Percentiles rank a stretch among this genome's conserved stretches.
Evolutionary conservation across 768 basidiomycete genomes (phyloP).

Genomic region (Inosperma sp.): DNA sequence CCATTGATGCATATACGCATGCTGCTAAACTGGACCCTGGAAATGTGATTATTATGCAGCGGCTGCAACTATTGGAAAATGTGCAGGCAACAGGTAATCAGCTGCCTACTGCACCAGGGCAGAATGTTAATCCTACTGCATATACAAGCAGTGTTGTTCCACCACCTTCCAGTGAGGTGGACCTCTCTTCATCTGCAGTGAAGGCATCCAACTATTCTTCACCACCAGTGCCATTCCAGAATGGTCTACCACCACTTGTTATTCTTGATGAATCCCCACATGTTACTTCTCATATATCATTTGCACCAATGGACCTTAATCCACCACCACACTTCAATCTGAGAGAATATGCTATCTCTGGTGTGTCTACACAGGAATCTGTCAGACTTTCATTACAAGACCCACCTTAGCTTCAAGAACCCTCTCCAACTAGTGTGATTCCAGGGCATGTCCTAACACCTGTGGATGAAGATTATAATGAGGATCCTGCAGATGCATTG

Average conservation of each 20-base stretch:
- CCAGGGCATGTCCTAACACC: slow-evolving; percentile 59
- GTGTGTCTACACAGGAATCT: slow-evolving; percentile 43
- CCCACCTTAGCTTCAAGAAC: slow-evolving; percentile 53
- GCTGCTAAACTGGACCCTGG: slow-evolving; percentile 90
- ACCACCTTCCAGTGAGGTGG: slow-evolving; percentile 53
- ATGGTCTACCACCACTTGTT: slow-evolving; percentile 79
- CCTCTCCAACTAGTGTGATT: slow-evolving; percentile 59
- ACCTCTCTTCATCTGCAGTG: slow-evolving; percentile 56
- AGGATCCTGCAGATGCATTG: slow-evolving; percentile 56
- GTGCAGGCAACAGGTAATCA: slow-evolving; percentile 73
- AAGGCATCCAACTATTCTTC: slow-evolving; percentile 42
- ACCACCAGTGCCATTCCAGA: slow-evolving; percentile 65
- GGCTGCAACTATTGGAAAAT: slow-evolving; percentile 71
- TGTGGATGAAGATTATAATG: slow-evolving; percentile 93
- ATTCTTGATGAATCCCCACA: slow-evolving; percentile 74
- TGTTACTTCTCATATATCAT: slow-evolving; percentile 56
- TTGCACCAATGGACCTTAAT: slow-evolving; percentile 79
- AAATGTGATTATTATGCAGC: slow-evolving; percentile 77
- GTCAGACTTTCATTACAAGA: slow-evolving; percentile 56
- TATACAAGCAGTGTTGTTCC: slow-evolving; percentile 78
- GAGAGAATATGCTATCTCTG: slow-evolving; percentile 53
- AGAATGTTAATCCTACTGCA: slow-evolving; percentile 94
- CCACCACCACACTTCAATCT: slow-evolving; percentile 44
- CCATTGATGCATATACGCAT: slow-evolving; percentile 95
- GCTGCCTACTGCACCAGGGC: slow-evolving; percentile 82